Percentiles rank a stretch among this genome's conserved stretches.
Conservation (phyloP, 176 grass and related monocot species). For the Paspalum vaginatum region DNA sequence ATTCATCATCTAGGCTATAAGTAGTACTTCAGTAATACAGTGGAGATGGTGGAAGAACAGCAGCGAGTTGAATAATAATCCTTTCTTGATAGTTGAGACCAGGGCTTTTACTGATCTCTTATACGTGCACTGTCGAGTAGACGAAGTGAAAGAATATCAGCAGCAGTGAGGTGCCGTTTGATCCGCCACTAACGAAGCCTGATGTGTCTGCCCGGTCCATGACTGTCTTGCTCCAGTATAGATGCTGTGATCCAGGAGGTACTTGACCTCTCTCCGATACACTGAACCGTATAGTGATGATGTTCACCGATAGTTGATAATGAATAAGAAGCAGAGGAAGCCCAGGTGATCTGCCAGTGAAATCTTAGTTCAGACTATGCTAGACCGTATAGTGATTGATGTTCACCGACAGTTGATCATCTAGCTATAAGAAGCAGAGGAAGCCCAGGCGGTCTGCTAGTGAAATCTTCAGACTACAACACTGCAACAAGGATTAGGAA, state of each 20-base stretch:
- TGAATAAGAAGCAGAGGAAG: constrained; percentile 22
- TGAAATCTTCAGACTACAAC: constrained; percentile 25
- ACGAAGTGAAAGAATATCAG: constrained; percentile 70
- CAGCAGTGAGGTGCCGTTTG: constrained; percentile 40
- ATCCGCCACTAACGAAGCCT: constrained; percentile 77
- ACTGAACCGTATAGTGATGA: neutral
- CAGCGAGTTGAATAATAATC: neutral
- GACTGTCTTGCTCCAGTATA: constrained; percentile 20
- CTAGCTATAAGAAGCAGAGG: constrained; percentile 19
- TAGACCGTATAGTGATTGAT: neutral
- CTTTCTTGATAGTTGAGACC: constrained; percentile 19
- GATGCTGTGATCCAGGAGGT: neutral
- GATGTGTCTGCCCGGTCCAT: constrained; percentile 78
- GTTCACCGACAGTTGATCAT: constrained; percentile 16
- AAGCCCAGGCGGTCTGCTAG: constrained; percentile 6
- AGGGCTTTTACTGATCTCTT: constrained; percentile 19
- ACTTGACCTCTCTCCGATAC: constrained; percentile 28
- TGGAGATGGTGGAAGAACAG: constrained; percentile 28
- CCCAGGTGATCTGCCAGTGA: constrained; percentile 3
- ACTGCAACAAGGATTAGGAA: constrained; percentile 24
- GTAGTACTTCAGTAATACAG: neutral
- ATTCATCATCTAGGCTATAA: constrained; percentile 30
- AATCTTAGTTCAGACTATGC: too few species aligned
- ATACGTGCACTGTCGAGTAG: constrained; percentile 44
- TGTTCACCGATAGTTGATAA: constrained; percentile 8